Evolutionary conservation across 2,329 filamentous ascomycete genomes (phyloP).

Genomic region (Dothidotthia symphoricarpi): DNA sequence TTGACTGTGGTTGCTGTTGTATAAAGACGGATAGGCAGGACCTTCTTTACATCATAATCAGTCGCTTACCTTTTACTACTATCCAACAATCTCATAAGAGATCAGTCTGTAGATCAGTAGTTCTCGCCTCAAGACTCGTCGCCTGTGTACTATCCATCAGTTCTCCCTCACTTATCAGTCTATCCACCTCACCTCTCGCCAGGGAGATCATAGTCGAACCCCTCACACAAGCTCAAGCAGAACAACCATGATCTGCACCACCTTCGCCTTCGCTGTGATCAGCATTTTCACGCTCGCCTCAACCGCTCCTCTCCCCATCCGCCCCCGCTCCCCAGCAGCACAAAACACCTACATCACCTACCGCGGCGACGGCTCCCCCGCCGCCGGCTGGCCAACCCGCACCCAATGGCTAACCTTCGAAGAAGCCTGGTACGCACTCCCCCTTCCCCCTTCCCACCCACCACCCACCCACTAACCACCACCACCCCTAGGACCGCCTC

Average conservation of each 20-base stretch:
- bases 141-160: not conserved
- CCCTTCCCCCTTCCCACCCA: not conserved
- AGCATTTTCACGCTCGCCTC: constrained; percentile 27
- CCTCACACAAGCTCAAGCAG: constrained; percentile 3
- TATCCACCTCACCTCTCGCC: not conserved
- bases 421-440: constrained; percentile 29
- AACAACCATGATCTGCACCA: constrained; percentile 20
- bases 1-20: no score
- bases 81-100: no score
- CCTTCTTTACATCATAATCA: no score
- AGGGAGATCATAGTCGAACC: not conserved
- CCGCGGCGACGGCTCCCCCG: constrained; percentile 38
- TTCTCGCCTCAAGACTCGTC: not conserved
- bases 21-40: no score
- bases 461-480: not conserved
- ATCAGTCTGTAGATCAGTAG: not conserved
- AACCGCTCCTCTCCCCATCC: constrained; percentile 21
- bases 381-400: constrained; percentile 40
- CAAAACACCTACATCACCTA: constrained; percentile 26
- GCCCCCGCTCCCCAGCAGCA: constrained; percentile 14
- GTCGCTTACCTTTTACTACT: no score
- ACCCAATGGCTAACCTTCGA: constrained; percentile 40
- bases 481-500: constrained; percentile 33
- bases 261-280: constrained; percentile 27
- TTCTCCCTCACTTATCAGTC: constrained; percentile 1